Evolutionary conservation across 2,329 filamentous ascomycete genomes (phyloP).

Genomic region (Helotiales sp.): DNA sequence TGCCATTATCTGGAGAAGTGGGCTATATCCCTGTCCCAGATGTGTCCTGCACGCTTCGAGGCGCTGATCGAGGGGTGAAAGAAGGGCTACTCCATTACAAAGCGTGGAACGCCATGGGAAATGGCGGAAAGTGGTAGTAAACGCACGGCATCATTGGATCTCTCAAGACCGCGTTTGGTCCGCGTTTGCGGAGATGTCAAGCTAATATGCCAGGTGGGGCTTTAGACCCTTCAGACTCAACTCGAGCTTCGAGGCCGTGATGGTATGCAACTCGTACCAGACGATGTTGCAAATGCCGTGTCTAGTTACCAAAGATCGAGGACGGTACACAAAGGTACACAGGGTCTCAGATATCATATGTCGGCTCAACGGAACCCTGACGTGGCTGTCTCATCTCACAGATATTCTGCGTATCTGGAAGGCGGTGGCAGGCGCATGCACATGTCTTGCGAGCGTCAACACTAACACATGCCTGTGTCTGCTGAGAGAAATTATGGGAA

Average conservation of each 20-base stretch:
- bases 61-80: not conserved
- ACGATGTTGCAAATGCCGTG: not conserved
- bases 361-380: slow-evolving; percentile 3
- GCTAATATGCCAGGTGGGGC: not conserved
- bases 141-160: not conserved
- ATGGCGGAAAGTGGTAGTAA: not conserved
- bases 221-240: not conserved
- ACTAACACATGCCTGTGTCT: not conserved
- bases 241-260: not conserved
- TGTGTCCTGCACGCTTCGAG: not conserved
- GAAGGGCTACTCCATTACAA: not conserved
- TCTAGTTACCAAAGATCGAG: not conserved
- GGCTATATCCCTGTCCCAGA: slow-evolving; percentile 7
- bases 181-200: not conserved
- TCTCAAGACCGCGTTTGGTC: not conserved
- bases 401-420: not conserved
- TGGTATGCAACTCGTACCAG: not conserved
- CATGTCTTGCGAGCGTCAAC: not conserved
- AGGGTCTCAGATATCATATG: not conserved
- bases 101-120: not conserved
- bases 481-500: not conserved
- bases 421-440: not conserved
- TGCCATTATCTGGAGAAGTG: slow-evolving; percentile 20
- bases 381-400: slow-evolving; percentile 1
- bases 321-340: not conserved